A percentile compares a stretch with the other conserved stretches of the same genome.
phyloP scores from a whole-genome alignment of 176 grass and related monocot species.

The Puya raimondii region DNA sequence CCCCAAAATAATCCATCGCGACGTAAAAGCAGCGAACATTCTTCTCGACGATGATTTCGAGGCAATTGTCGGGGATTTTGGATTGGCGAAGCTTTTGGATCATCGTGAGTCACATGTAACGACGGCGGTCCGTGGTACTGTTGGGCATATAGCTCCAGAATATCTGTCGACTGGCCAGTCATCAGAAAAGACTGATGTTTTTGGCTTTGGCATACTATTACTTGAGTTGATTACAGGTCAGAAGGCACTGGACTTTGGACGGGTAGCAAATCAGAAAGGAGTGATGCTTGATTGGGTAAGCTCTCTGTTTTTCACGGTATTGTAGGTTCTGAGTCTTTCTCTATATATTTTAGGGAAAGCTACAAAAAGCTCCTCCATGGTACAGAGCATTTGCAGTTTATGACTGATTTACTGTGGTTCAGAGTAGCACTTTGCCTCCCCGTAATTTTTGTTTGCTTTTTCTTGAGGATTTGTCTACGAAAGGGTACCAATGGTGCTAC shows the following conservation, averaged over 20 bases:
- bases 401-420: no score
- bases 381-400: no score
- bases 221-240: slow-evolving; percentile 73
- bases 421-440: no score
- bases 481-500: no score
- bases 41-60: slow-evolving; percentile 77
- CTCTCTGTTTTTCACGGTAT: slow-evolving; percentile 2
- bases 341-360: no score
- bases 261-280: slow-evolving; percentile 45
- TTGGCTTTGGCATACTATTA: slow-evolving; percentile 63
- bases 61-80: slow-evolving; percentile 78
- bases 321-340: background rate
- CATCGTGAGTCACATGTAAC: slow-evolving; percentile 54
- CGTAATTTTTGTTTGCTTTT: no score
- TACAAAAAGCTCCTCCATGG: no score
- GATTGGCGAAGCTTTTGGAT: slow-evolving; percentile 70
- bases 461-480: background rate
- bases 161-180: slow-evolving; percentile 32
- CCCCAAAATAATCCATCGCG: slow-evolving; percentile 75
- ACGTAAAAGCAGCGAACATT: slow-evolving; percentile 83
- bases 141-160: slow-evolving; percentile 73
- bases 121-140: slow-evolving; percentile 46
- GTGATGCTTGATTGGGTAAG: slow-evolving; percentile 63
- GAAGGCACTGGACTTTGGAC: slow-evolving; percentile 36
- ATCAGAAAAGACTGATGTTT: slow-evolving; percentile 87